Percentiles rank a stretch among this genome's conserved stretches.
phyloP scores from a whole-genome alignment of 164 flowering plant genomes.

The Nymphaea colorata region DNA sequence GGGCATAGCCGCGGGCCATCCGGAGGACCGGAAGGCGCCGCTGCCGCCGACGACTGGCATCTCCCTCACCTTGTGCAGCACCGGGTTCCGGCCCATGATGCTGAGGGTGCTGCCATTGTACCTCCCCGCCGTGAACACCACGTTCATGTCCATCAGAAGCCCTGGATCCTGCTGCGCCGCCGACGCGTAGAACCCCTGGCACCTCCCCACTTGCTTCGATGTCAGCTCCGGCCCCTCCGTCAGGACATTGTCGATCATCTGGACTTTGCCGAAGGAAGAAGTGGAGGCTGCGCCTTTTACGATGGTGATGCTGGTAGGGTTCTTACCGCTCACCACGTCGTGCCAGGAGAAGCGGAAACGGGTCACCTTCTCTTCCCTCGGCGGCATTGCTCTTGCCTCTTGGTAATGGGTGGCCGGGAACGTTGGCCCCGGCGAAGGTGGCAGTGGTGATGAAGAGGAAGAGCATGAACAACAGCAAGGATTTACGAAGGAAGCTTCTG shows the following conservation, averaged over 20 bases:
- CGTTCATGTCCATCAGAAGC: constrained; percentile 32
- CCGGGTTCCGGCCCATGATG: constrained; percentile 33
- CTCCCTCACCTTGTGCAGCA: constrained; percentile 17
- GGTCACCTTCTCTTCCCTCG: constrained; percentile 19
- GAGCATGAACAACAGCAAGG: background rate
- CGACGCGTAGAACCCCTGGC: constrained; percentile 37
- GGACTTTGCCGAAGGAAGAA: constrained; percentile 23
- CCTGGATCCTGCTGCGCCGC: constrained; percentile 12
- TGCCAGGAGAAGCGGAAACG: constrained; percentile 49
- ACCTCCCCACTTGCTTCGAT: constrained; percentile 33
- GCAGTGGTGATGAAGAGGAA: background rate
- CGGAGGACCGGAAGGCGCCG: constrained; percentile 24
- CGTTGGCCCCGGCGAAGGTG: background rate
- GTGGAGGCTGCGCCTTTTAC: constrained; percentile 9
- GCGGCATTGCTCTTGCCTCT: background rate
- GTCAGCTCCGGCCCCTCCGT: constrained; percentile 23
- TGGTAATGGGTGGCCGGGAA: background rate
- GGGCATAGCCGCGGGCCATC: constrained; percentile 25
- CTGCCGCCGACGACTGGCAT: constrained; percentile 42
- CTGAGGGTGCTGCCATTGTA: constrained; percentile 38
- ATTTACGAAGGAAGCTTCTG: background rate
- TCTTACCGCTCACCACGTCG: constrained; percentile 34
- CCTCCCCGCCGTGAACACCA: constrained; percentile 25
- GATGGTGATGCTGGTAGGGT: constrained; percentile 24
- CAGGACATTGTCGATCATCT: constrained; percentile 28